Evolutionary conservation across 257 asterid genomes (phyloP), one percentile per base, ranked within the genome.

Genomic region (Solanum chmielewskii): DNA sequence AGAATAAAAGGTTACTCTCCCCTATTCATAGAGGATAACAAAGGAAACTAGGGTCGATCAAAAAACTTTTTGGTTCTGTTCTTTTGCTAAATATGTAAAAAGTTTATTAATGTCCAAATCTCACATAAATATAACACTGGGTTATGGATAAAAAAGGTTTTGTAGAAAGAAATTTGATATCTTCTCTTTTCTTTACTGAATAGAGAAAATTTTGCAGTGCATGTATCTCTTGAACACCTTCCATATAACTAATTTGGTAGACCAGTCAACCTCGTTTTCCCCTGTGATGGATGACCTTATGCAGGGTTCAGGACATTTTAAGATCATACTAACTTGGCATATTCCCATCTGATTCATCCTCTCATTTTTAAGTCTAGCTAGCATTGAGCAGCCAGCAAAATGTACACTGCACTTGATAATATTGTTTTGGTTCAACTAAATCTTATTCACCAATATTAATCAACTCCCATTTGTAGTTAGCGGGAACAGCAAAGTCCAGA

Each of bases 401-500:
- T 45, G 29, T 78, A 45, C 41, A 25, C 84, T 78, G 39, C 25
- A 27, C 41, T 44, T 7, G 83, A 78, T 78, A 78, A 27, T 78
- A 37, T 47, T 78, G 59, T 78, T 47, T 78, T 25, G 41, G 31
- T 11, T 78, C 37, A 15, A 78, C 64, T 45, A 44, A 44, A 44
- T 78, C 64, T 27, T 78, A 60, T 27, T 27, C 64, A 45, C 25
- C 25, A 78, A 41, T 86, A 31, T 25, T 39, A 15, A 49, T 66
- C 23, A 69, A 80, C 27, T 86, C 80, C 59, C 84, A 60, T 87
- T 78, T 88, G 90, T 93, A 97, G 99, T 91, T 97, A 88, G 99
- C 99, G 78, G 99, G 98, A 86, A 91, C 94, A 3, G 98, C 99
- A 69, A 97, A 97, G 91, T 95, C 98, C 71, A 94, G 98, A 92